Evolutionary conservation across 75 land plant genomes (phyloP), one percentile per base, ranked within the genome.

Genomic region (Picea sitchensis): DNA sequence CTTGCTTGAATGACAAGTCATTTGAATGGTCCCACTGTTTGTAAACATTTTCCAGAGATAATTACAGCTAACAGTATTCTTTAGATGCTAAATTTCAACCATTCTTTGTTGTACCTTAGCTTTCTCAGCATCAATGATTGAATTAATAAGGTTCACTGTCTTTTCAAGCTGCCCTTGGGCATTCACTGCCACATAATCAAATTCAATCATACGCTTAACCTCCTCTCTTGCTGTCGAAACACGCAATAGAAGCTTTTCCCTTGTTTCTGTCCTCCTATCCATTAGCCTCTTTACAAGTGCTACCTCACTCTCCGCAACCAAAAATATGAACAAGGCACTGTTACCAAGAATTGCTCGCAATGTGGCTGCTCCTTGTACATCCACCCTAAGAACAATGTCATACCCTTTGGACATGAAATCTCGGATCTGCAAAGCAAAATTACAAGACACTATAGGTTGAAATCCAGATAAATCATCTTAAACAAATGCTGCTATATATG

Each of bases 111-210:
- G 80, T 5, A 98, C 96, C 79, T 80, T 87, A 69, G 98, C 93
- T 79, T 98, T 98, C 83, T 98, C 99, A 2, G 94, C 96, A 84
- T 98, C 99, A 79, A 98, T 98, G n/a, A 98, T 93, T 8, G 91
- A 85, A 51, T 86, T 89, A 26, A 98, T 82, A 59, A 89, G 65
- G 76, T 83, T 84, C 14, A 92, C 98, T 14, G 99, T 84, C 31
- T 38, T 78, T 34, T 98, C 98, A 38, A 98, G 89, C 91, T 92
- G 89, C 79, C 96, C 96, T 34, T 98, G 88, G 11, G 92, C 90
- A 83, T 98, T 98, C 58, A 95, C 96, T 30, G 95, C 99, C 41
- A 91, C 99, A 75, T 98, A 98, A 67, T 98, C 99, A 83, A 98
- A 98, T 5, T 86, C 87, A 47, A 63, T 83, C 77, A 93, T 75